Conservation (phyloP, 129 eudicot species). For the Artemisia argyi region DNA sequence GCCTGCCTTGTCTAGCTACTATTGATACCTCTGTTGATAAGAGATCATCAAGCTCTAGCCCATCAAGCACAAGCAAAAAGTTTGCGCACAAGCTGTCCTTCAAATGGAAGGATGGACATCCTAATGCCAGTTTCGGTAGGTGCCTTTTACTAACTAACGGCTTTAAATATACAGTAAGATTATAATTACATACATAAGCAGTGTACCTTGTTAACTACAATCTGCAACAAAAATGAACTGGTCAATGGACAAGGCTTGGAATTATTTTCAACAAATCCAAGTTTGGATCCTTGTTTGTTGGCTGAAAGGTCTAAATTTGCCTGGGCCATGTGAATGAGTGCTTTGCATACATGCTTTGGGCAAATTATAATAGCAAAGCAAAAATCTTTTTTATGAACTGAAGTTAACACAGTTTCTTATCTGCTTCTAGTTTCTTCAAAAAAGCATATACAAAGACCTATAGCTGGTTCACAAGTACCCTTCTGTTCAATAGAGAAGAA, state of each 20-base stretch:
- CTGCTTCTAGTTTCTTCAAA: constrained; percentile 53
- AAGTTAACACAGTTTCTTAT: not conserved
- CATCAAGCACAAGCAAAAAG: constrained; percentile 54
- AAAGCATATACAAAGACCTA: constrained; percentile 54
- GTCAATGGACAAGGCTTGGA: too few relatives aligned
- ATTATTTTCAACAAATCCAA: too few relatives aligned
- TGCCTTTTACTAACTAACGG: not conserved
- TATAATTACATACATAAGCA: too few relatives aligned
- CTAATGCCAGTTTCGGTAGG: constrained; percentile 43
- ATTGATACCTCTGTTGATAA: not conserved
- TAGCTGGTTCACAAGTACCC: constrained; percentile 80
- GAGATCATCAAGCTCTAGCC: constrained; percentile 10
- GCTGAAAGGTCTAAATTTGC: too few relatives aligned
- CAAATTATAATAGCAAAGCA: too few relatives aligned
- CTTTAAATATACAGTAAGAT: too few relatives aligned
- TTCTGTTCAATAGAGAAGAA: constrained; percentile 62
- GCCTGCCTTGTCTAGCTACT: not conserved
- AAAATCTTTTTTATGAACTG: too few relatives aligned
- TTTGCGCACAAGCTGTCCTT: constrained; percentile 53
- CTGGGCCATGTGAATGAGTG: too few relatives aligned
- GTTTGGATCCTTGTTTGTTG: too few relatives aligned
- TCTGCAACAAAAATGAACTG: too few relatives aligned
- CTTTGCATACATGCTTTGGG: too few relatives aligned
- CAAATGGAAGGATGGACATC: constrained; percentile 64
- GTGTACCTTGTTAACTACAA: too few relatives aligned